phyloP scores from a whole-genome alignment of 1,284 basidiomycete genomes.

The Malassezia dermatis region DNA sequence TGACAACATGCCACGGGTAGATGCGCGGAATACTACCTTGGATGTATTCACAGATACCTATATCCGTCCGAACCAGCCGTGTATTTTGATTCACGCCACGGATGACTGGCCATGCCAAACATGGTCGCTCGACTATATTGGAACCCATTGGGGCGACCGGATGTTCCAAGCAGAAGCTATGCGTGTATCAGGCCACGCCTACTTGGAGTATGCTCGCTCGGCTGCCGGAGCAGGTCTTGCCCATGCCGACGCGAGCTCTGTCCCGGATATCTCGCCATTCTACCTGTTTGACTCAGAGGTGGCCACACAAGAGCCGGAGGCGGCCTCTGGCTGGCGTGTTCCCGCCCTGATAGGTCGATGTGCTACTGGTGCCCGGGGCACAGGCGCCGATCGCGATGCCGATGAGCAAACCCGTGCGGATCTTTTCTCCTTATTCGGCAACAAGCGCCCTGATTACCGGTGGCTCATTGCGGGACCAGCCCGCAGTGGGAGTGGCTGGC shows the following conservation, averaged over 20 bases:
- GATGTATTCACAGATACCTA: constrained; percentile 14
- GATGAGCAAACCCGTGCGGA: constrained; percentile 27
- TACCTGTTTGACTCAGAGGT: constrained; percentile 40
- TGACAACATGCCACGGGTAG: constrained; percentile 22
- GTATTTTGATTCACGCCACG: constrained; percentile 33
- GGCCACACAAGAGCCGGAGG: constrained; percentile 23
- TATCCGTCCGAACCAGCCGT: constrained; percentile 24
- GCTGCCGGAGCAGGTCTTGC: constrained; percentile 9
- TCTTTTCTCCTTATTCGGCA: constrained; percentile 33
- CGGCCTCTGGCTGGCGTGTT: constrained; percentile 28
- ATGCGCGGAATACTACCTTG: constrained; percentile 16
- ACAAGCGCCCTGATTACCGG: constrained; percentile 32
- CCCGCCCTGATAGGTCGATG: constrained; percentile 22
- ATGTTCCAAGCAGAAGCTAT: constrained; percentile 40
- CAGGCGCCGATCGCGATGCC: constrained; percentile 14
- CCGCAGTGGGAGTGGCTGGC: constrained; percentile 37
- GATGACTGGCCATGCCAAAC: constrained; percentile 30
- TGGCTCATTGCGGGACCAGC: constrained; percentile 42
- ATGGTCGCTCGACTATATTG: constrained; percentile 30
- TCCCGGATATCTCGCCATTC: constrained; percentile 41
- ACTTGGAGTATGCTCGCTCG: constrained; percentile 30
- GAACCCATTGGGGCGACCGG: constrained; percentile 22
- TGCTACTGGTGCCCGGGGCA: constrained; percentile 14
- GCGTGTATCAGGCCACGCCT: constrained; percentile 21
- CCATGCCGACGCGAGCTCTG: constrained; percentile 11